A percentile compares a stretch with the other conserved stretches of the same genome.
Conservation (phyloP, 1,284 basidiomycete genomes). For the Leccinum angustisporum region DNA sequence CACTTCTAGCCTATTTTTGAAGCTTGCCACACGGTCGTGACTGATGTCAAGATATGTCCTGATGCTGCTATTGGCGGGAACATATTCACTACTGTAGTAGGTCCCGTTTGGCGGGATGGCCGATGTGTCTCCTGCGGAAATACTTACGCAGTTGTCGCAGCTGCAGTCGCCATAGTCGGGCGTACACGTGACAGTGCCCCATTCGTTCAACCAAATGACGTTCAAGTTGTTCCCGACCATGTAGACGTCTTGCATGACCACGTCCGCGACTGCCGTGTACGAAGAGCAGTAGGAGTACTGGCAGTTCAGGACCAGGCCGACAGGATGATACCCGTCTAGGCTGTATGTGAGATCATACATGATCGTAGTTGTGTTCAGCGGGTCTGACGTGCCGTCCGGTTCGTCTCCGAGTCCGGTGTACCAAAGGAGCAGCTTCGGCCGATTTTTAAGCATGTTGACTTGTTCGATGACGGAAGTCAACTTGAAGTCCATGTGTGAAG, state of each 20-base stretch:
- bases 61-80: constrained; percentile 34
- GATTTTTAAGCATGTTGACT: constrained; percentile 64
- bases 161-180: constrained; percentile 69
- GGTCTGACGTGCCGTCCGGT: constrained; percentile 69
- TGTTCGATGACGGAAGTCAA: constrained; percentile 59
- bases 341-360: constrained; percentile 65
- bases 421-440: constrained; percentile 71
- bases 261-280: constrained; percentile 60
- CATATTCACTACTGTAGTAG: constrained; percentile 9
- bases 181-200: constrained; percentile 54
- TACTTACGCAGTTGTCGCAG: constrained; percentile 52
- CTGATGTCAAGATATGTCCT: constrained; percentile 53
- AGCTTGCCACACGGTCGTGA: constrained; percentile 62
- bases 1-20: constrained; percentile 53
- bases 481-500: constrained; percentile 61
- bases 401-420: constrained; percentile 80
- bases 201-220: constrained; percentile 57
- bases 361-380: constrained; percentile 55
- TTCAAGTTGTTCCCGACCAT: constrained; percentile 75
- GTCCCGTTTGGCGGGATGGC: constrained; percentile 29
- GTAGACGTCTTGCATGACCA: constrained; percentile 58
- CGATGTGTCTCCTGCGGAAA: constrained; percentile 22
- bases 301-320: constrained; percentile 75
- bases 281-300: constrained; percentile 63
- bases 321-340: constrained; percentile 73